phyloP scores from a whole-genome alignment of 495 filamentous ascomycete genomes.

The Hyphodiscus hymeniophilus region DNA sequence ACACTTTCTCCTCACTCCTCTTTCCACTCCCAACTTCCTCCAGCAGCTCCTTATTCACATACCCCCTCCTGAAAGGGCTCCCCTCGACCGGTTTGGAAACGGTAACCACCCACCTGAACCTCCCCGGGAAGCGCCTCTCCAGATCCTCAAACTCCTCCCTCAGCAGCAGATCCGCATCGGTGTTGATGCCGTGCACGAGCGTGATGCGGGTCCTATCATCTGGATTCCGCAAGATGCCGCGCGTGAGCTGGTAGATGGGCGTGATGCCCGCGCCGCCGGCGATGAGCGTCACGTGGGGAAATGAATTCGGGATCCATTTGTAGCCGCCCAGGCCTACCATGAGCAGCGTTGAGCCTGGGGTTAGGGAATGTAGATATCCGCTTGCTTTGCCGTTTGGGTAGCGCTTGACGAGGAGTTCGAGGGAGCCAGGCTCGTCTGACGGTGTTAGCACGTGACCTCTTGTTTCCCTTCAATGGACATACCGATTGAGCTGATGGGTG shows the following conservation, averaged over 20 bases:
- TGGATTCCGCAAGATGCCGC: constrained; percentile 54
- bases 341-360: constrained; percentile 50
- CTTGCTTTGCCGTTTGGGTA: constrained; percentile 58
- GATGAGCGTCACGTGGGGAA: constrained; percentile 46
- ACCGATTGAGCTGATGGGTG: constrained; percentile 48
- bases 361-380: constrained; percentile 50
- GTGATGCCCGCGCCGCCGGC: constrained; percentile 59
- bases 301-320: constrained; percentile 47
- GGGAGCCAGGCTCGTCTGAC: constrained; percentile 41
- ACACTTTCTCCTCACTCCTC: constrained; percentile 38
- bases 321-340: constrained; percentile 40
- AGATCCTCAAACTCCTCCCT: constrained; percentile 41
- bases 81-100: constrained; percentile 39
- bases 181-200: constrained; percentile 58
- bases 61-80: constrained; percentile 32
- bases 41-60: constrained; percentile 45
- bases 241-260: constrained; percentile 52
- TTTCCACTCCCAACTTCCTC: constrained; percentile 33
- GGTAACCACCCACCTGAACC: constrained; percentile 52
- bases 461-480: constrained; percentile 4
- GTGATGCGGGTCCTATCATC: constrained; percentile 53
- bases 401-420: constrained; percentile 55
- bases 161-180: constrained; percentile 34
- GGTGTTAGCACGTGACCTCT: constrained; percentile 1
- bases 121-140: constrained; percentile 31